These are phyloP conservation scores for Talaromyces albobiverticillius DNA, from an alignment of 2,329 filamentous ascomycete species.

Conservation along the genomic window DNA sequence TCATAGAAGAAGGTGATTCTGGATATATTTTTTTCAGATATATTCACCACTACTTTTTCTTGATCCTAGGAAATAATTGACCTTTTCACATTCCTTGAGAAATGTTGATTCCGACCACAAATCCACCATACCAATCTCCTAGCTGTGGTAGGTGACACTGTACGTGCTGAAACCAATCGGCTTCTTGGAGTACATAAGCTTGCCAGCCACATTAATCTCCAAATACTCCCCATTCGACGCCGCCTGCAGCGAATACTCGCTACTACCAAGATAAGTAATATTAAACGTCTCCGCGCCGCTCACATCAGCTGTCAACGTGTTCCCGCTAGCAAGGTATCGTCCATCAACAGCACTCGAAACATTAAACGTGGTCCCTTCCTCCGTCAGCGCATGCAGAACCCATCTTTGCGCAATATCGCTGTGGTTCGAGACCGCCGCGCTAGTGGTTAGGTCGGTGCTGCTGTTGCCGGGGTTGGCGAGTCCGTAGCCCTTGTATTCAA, in stretches of 20 bases:
- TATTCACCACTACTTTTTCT: no score
- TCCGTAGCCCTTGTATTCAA: conserved; percentile 46
- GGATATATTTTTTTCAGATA: no score
- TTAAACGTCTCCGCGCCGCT: not conserved
- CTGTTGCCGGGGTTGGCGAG: conserved; percentile 31
- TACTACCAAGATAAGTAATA: conserved; percentile 6
- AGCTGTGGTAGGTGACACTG: conserved; percentile 9
- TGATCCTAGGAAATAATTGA: no score
- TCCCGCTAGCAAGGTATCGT: not conserved
- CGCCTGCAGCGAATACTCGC: conserved; percentile 9
- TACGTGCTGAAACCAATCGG: conserved; percentile 2
- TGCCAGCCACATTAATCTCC: not conserved
- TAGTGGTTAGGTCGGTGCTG: not conserved
- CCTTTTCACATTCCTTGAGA: no score
- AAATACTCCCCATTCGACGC: conserved; percentile 5
- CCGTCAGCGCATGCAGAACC: not conserved
- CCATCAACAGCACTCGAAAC: conserved; percentile 4
- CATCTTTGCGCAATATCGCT: not conserved
- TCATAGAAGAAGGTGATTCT: no score
- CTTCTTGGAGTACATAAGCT: not conserved
- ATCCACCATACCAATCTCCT: not conserved
- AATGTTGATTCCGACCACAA: no score
- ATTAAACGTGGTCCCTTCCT: conserved; percentile 4
- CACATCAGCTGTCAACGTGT: not conserved
- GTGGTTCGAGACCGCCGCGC: not conserved